These are phyloP conservation scores for Leishmania gerbilli DNA, from an alignment of 208 protist species.

Conservation along the genomic window DNA sequence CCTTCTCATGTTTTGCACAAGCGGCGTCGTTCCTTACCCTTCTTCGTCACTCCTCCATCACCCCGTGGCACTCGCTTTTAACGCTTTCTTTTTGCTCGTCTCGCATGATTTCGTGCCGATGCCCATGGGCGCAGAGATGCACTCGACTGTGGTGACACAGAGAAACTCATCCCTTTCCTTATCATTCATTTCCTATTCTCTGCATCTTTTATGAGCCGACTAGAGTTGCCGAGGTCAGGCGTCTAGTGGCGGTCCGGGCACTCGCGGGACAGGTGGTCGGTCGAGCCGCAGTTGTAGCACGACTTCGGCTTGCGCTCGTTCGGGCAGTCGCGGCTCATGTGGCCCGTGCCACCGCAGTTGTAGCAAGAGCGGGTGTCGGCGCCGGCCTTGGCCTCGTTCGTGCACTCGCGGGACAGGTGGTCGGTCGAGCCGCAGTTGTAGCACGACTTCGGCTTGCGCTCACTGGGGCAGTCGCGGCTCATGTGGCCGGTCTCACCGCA, in stretches of 20 bases:
- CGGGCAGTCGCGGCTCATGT: slow-evolving; percentile 78
- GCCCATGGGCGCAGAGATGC: background rate
- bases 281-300: slow-evolving; percentile 79
- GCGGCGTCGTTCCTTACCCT: background rate
- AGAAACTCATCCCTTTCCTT: background rate
- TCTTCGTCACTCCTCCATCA: background rate
- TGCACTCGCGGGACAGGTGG: slow-evolving; percentile 70
- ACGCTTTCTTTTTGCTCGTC: background rate
- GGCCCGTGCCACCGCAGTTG: slow-evolving; percentile 64
- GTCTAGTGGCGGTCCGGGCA: slow-evolving; percentile 57
- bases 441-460: slow-evolving; percentile 52
- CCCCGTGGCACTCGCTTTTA: background rate
- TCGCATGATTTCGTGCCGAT: background rate
- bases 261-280: slow-evolving; percentile 76
- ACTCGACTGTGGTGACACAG: background rate
- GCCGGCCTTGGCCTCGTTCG: slow-evolving; percentile 47
- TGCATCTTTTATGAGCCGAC: background rate
- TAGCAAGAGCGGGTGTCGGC: slow-evolving; percentile 70
- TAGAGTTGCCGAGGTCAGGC: background rate
- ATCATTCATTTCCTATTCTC: background rate
- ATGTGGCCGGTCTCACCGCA: slow-evolving; percentile 64
- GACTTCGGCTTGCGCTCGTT: slow-evolving; percentile 43
- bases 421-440: slow-evolving; percentile 79
- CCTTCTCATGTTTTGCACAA: background rate
- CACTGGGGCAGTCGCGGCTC: slow-evolving; percentile 67